These are phyloP conservation scores for Lophiostoma macrostomum DNA, from an alignment of 495 filamentous ascomycete species.

Conservation along the genomic window DNA sequence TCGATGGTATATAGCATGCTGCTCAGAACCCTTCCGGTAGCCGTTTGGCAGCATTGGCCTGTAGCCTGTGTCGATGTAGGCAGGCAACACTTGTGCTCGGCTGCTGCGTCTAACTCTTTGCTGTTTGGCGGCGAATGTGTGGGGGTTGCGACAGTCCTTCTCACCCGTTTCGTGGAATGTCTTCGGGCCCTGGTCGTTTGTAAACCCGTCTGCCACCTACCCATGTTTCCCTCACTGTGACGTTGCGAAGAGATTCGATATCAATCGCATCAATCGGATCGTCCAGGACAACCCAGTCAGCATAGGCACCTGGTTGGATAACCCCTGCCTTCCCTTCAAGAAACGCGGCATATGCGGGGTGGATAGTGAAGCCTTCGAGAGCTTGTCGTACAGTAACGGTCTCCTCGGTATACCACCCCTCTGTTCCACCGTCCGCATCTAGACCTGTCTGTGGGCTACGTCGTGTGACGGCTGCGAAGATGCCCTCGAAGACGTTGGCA, in stretches of 20 bases:
- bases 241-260: constrained; percentile 46
- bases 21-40: no score
- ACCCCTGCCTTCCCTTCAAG: constrained; percentile 52
- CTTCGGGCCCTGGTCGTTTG: constrained; percentile 14
- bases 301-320: constrained; percentile 52
- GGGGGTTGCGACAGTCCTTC: neutral
- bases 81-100: no score
- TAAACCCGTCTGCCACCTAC: constrained; percentile 52
- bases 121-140: neutral
- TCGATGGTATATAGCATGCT: no score
- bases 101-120: no score
- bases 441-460: constrained; percentile 50
- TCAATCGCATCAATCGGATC: constrained; percentile 43
- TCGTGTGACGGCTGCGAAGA: constrained; percentile 60
- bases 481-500: constrained; percentile 56
- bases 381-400: constrained; percentile 53
- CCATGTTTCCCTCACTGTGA: constrained; percentile 62
- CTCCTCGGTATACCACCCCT: constrained; percentile 55
- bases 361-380: constrained; percentile 54
- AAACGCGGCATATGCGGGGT: constrained; percentile 48
- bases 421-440: constrained; percentile 44
- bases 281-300: constrained; percentile 63
- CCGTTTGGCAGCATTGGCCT: no score
- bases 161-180: constrained; percentile 3
- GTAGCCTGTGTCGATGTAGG: no score